Evolutionary conservation across 2,329 filamentous ascomycete genomes (phyloP), one percentile per base, ranked within the genome.

Genomic region (Microthyrium microscopicum): DNA sequence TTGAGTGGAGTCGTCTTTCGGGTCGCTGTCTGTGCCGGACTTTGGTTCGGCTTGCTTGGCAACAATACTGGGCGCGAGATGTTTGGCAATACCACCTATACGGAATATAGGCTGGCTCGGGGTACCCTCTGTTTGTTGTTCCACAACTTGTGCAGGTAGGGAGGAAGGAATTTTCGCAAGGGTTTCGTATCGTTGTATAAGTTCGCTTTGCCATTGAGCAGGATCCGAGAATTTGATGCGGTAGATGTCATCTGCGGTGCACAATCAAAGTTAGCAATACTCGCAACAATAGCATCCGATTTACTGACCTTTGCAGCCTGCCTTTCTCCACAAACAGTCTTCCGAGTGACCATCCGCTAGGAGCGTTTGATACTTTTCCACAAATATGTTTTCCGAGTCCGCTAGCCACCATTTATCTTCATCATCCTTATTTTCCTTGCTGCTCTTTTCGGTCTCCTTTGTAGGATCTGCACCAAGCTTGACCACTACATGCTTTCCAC

Each of bases 231-330:
- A 45, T 32, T 51, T 57, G 9, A 78, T 57, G 34, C 72, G 68
- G 44, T 77, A 74, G 26, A 77, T 77, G 24, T 73, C 70, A 40
- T 68, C 67, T n/a, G n/a, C n/a, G n/a, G n/a, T 69, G 40, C 18
- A 15, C 9, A 16, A 2, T 26, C n/a, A n/a, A n/a, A 28, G 36
- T 54, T 35, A 51, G 41, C 29, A 12, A 39, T 7, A 11, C n/a
- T 33, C 15, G 7, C 6, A 5, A 16, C 12, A n/a, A 24, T 11
- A 25, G 6, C 25, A n/a, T 1, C 8, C 17, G 22, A 43, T 59
- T 39, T 61, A 82, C 78, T 74, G n/a, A n/a, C n/a, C n/a, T 54
- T 92, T 84, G 51, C 85, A 94, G n/a, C 83, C 84, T 39, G 73
- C 73, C 50, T 73, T 79, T 45, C 73, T 71, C 89, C 87, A 98